Conservation (phyloP, 768 basidiomycete genomes). For the Scleroderma citrinum region DNA sequence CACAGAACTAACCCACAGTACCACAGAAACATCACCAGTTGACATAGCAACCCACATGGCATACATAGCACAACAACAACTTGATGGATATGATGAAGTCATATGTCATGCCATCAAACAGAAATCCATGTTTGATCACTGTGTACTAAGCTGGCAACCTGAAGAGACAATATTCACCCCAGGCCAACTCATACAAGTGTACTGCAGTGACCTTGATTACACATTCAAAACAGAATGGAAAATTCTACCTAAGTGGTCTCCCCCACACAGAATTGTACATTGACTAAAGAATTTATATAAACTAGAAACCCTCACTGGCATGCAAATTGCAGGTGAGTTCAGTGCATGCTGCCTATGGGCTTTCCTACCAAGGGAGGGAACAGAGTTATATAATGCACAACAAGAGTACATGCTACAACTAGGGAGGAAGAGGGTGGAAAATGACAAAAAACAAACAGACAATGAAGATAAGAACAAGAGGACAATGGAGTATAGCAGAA, state of each 20-base stretch:
- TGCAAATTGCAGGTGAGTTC: neutral
- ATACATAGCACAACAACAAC: conserved; percentile 25
- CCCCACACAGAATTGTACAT: conserved; percentile 5
- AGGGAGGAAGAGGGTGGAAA: too few species aligned
- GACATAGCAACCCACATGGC: conserved; percentile 16
- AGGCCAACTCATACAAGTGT: conserved; percentile 31
- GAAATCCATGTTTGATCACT: conserved; percentile 24
- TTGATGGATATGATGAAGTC: conserved; percentile 23
- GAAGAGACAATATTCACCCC: too few species aligned
- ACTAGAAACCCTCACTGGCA: conserved; percentile 15
- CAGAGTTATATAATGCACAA: neutral
- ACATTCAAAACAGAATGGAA: conserved; percentile 26
- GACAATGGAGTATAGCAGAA: too few species aligned
- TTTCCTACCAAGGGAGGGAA: neutral
- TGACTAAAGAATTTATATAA: conserved; percentile 19
- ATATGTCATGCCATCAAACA: conserved; percentile 18
- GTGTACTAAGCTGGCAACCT: conserved; percentile 21
- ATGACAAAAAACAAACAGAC: too few species aligned
- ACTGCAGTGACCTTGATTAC: conserved; percentile 20
- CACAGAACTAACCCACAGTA: neutral
- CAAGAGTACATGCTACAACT: too few species aligned
- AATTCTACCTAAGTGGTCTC: too few species aligned
- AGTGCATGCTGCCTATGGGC: neutral
- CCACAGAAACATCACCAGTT: conserved; percentile 8
- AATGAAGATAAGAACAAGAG: too few species aligned